Base-by-base conservation (phyloP, 495 filamentous ascomycete genomes). In the Lepidopterella palustris region DNA sequence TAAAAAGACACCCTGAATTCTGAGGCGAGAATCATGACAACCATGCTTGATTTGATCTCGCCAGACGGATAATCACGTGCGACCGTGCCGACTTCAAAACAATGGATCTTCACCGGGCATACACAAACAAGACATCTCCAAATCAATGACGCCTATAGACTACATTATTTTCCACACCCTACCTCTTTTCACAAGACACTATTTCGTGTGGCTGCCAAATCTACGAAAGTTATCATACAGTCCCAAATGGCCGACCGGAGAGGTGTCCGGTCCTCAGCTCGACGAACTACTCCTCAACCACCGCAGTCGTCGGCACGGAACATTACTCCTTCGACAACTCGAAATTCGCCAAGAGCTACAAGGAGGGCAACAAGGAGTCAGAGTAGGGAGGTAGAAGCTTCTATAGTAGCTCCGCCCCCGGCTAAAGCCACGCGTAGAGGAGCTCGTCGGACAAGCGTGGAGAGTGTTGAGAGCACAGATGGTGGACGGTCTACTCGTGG, bases 361-460 rank as follows among this genome's bases (percentile, higher is more conserved):
- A 54, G 5, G 29, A 53, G 71, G 21, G 58, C 55, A 5, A 71
- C 72, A 21, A 65, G 77, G 68, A 78, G 77, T 57, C 69, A 65
- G 54, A 78, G 76, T 63, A 63, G 64, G 23, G 76, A 76, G 13
- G 31, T 73, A 10, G 72, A 67, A 45, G 65, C 63, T 15, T 60
- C 42, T 45, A 49, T 27, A 28, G 21, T 32, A 23, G 47, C 45
- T 20, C 45, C 15, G n/a, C 45, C 45, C 2, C 2, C 42, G 15
- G 35, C n/a, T 26, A 60, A 52, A 28, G 31, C 52, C 51, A 53
- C n/a, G 8, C 60, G 57, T 24, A 67, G 68, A 59, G 55, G 54
- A 24, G 45, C 55, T 13, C 72, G 73, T n/a, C 70, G 73, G 52
- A 60, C 50, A 45, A 73, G 71, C 49, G 63, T 68, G n/a, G 72